phyloP scores from a whole-genome alignment of 2,329 filamentous ascomycete species.

The Colletotrichum filicis region DNA sequence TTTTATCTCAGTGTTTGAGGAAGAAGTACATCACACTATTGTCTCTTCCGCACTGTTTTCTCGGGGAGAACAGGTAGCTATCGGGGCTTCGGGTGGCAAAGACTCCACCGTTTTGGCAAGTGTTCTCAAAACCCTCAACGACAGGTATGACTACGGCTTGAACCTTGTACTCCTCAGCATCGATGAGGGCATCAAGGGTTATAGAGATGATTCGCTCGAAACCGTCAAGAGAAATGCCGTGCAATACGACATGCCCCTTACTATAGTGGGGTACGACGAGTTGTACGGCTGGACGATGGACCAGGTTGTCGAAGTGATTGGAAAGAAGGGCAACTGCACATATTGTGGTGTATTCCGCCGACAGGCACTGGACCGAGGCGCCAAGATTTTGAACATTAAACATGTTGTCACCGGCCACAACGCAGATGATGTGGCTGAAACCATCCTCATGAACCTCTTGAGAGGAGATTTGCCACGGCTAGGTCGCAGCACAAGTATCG shows the following conservation, averaged over 20 bases:
- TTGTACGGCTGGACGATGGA: conserved; percentile 99
- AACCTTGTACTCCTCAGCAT: conserved; percentile 90
- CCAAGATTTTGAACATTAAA: conserved; percentile 85
- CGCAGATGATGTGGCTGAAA: conserved; percentile 96
- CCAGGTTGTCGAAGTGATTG: conserved; percentile 94
- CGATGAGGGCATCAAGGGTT: conserved; percentile 97
- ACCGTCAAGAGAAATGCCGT: conserved; percentile 94
- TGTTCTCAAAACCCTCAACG: conserved; percentile 93
- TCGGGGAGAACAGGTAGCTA: conserved; percentile 87
- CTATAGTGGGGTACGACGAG: conserved; percentile 92
- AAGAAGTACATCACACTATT: conserved; percentile 95
- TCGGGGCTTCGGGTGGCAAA: conserved; percentile 96
- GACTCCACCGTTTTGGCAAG: conserved; percentile 96
- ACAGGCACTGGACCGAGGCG: conserved; percentile 92
- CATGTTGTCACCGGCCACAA: conserved; percentile 99
- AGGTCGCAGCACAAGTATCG: conserved; percentile 88
- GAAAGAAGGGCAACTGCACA: conserved; percentile 98
- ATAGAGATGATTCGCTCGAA: conserved; percentile 94
- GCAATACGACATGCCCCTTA: conserved; percentile 91
- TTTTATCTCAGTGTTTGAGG: conserved; percentile 89
- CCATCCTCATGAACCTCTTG: conserved; percentile 96
- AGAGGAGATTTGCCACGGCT: conserved; percentile 89
- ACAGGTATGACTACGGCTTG: conserved; percentile 86
- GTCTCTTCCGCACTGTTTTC: conserved; percentile 82
- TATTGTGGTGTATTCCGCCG: conserved; percentile 97